phyloP scores from a whole-genome alignment of 1,139 yeast genomes.

The Saccharomyces hybrid region DNA sequence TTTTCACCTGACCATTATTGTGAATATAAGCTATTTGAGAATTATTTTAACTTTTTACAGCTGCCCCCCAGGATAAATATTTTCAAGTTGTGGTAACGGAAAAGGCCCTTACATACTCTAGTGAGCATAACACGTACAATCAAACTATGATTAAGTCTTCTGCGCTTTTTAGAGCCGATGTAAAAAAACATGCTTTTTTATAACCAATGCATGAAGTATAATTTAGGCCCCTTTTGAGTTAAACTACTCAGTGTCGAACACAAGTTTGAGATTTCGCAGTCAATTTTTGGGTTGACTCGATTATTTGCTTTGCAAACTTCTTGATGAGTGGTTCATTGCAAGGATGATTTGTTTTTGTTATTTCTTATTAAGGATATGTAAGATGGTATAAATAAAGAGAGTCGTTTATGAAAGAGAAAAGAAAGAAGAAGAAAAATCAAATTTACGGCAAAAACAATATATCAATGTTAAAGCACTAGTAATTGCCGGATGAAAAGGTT shows the following conservation, averaged over 20 bases:
- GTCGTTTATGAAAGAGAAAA: too few relatives aligned
- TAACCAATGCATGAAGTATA: background rate
- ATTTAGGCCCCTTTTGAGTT: background rate
- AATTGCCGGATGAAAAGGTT: background rate
- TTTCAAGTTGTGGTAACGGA: background rate
- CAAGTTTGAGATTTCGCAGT: background rate
- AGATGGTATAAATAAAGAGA: too few relatives aligned
- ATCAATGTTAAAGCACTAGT: background rate
- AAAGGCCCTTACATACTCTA: too few relatives aligned
- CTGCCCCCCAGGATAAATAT: background rate
- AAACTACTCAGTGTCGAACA: background rate
- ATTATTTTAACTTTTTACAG: too few relatives aligned
- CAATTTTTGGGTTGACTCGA: background rate
- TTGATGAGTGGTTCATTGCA: too few relatives aligned
- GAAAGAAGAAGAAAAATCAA: background rate
- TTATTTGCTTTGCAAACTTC: background rate
- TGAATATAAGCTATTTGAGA: background rate
- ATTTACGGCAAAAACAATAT: background rate
- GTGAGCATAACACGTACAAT: background rate
- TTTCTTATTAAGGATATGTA: too few relatives aligned
- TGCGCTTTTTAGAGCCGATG: background rate
- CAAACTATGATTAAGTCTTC: too few relatives aligned
- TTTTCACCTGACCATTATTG: background rate
- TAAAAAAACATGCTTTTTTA: background rate
- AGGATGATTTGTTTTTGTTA: too few relatives aligned